Percentiles rank a stretch among this genome's conserved stretches.
These are phyloP conservation scores for Metschnikowia cubensis DNA, from an alignment of 805 yeast species.

Conservation along the genomic window DNA sequence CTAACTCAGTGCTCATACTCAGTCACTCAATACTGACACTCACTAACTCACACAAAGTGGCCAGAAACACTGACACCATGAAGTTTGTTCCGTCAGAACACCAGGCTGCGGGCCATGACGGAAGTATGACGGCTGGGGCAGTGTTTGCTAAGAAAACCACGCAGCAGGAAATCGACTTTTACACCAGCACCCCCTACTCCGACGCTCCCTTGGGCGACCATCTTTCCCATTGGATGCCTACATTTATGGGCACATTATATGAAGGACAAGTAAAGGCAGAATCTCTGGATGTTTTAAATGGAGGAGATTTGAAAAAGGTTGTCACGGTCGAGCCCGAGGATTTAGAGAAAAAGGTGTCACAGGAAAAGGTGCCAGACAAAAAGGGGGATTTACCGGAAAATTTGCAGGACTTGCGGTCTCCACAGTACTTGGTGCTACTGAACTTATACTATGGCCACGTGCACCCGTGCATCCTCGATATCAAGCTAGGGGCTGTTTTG, in stretches of 20 bases:
- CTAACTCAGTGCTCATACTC: too few species aligned
- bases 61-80: conserved; percentile 1
- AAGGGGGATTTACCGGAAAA: too few species aligned
- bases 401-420: neutral
- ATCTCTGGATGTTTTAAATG: too few species aligned
- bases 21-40: too few species aligned
- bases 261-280: conserved; percentile 27
- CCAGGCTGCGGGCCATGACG: conserved; percentile 93
- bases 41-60: too few species aligned
- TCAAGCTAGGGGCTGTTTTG: conserved; percentile 71
- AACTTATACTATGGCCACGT: conserved; percentile 61
- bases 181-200: conserved; percentile 34
- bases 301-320: neutral
- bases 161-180: conserved; percentile 71
- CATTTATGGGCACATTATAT: conserved; percentile 55
- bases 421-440: conserved; percentile 58
- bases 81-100: conserved; percentile 30
- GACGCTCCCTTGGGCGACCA: conserved; percentile 28
- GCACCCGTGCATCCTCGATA: conserved; percentile 73
- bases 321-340: too few species aligned
- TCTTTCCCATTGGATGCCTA: conserved; percentile 58
- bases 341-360: neutral
- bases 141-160: conserved; percentile 69
- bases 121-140: conserved; percentile 63
- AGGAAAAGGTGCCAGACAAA: neutral